Conservation (phyloP, 192 early-diverging fungal genomes). For the Pilobolus umbonatus region DNA sequence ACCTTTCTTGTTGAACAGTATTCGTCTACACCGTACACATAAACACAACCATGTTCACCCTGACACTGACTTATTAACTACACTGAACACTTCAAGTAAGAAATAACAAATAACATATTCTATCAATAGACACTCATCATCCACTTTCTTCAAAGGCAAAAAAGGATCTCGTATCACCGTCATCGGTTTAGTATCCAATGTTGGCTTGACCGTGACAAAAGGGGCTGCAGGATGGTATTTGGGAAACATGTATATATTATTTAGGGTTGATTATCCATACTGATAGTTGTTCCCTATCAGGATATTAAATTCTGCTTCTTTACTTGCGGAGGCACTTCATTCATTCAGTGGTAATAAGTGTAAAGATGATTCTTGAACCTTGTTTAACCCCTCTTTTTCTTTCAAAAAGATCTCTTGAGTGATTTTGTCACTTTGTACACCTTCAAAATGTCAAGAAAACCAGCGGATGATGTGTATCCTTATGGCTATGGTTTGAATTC, state of each 20-base stretch:
- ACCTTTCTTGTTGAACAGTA: neutral
- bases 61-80: slow-evolving; percentile 19
- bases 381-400: neutral
- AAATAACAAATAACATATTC: neutral
- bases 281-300: slow-evolving; percentile 17
- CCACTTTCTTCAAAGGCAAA: slow-evolving; percentile 27
- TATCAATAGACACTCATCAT: too few relatives aligned
- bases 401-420: slow-evolving; percentile 50
- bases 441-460: slow-evolving; percentile 61
- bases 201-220: slow-evolving; percentile 57
- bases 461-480: slow-evolving; percentile 58
- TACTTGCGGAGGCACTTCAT: slow-evolving; percentile 79
- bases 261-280: neutral
- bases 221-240: slow-evolving; percentile 56
- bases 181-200: slow-evolving; percentile 60
- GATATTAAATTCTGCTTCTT: slow-evolving; percentile 66
- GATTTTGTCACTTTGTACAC: slow-evolving; percentile 81
- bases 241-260: neutral
- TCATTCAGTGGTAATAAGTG: slow-evolving; percentile 57
- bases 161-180: slow-evolving; percentile 63
- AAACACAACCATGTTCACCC: slow-evolving; percentile 16
- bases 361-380: neutral
- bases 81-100: slow-evolving; percentile 18
- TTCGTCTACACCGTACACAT: slow-evolving; percentile 8
- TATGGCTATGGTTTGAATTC: slow-evolving; percentile 54